phyloP scores from a whole-genome alignment of 306 rosid genomes.

The Dalbergia oliveri region DNA sequence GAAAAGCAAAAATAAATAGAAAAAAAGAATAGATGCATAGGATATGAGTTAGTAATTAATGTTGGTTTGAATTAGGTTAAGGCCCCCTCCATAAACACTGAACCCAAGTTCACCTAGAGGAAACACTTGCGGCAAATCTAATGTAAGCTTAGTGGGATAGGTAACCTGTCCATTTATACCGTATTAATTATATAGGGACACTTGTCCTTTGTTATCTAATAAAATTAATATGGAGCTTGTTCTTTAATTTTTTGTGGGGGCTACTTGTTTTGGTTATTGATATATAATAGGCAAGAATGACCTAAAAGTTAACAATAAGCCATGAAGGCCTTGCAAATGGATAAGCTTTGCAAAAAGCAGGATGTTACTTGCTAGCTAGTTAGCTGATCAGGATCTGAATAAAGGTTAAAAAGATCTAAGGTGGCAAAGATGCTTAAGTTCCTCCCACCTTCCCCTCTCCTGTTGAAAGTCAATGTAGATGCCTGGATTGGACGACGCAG shows the following conservation, averaged over 20 bases:
- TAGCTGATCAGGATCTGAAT: not conserved
- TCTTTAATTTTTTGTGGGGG: not conserved
- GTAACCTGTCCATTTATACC: not conserved
- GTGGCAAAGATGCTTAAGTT: not conserved
- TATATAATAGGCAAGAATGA: not conserved
- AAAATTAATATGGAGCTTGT: not conserved
- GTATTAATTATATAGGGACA: not conserved
- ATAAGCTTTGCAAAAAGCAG: not conserved
- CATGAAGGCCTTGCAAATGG: not conserved
- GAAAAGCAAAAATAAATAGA: too few species aligned
- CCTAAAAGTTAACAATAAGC: not conserved
- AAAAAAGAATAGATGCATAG: not conserved
- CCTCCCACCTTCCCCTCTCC: not conserved
- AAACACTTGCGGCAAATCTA: not conserved
- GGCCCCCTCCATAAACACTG: too few species aligned
- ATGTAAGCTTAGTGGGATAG: not conserved
- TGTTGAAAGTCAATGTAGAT: not conserved
- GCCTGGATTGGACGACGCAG: not conserved
- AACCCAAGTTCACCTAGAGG: not conserved
- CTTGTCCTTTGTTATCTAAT: not conserved
- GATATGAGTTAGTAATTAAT: not conserved
- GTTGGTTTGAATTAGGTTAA: not conserved
- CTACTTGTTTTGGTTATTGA: not conserved
- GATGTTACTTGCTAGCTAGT: not conserved
- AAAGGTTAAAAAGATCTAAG: slow-evolving; percentile 11